Evolutionary conservation across 495 filamentous ascomycete species (phyloP), one percentile per base, ranked within the genome.

Genomic region (Lentithecium fluviatile): DNA sequence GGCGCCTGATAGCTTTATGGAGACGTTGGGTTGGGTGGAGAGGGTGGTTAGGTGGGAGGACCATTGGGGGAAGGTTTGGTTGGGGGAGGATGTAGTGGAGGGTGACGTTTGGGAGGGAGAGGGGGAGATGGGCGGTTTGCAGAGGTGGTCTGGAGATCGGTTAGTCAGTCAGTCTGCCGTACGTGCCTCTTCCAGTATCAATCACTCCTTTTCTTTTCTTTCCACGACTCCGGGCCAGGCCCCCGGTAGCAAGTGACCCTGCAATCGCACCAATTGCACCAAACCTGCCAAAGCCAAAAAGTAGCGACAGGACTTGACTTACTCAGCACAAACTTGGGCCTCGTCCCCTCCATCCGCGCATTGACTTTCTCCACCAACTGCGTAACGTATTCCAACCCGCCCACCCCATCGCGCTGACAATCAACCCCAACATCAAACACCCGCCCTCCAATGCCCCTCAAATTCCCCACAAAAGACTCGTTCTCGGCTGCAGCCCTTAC

Each of bases 1-100:
- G 37, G 74, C 80, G 11, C 91, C 91, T 23, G 87, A 91, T n/a
- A 95, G 82, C 77, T 95, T 95, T 83, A 95, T 89, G 76, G 88
- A 94, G 5, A 84, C 87, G 15, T 70, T 76, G 25, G 42, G 51
- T 8, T 64, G 26, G 4, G 32, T 5, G 13, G 52, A 43, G 19
- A 68, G 29, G 2, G 46, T 49, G 8, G 20, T 21, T 0, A 64
- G n/a, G 6, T 40, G 78, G 77, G 62, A 74, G 36, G 23, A 24
- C 25, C 20, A 47, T 6, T 6, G n/a, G 5, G 32, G n/a, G 51
- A 0, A 23, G 8, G 43, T 21, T 10, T 24, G 63, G 47, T 19
- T 25, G 21, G 51, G 43, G 21, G 37, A 40, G 11, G 54, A 2
- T 8, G 20, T n/a, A 26, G 29, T 15, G 58, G 78, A 71, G 4